A percentile compares a stretch with the other conserved stretches of the same genome.
Evolutionary conservation across 208 protist genomes (phyloP).

Genomic region (Histomonas meleagridis): DNA sequence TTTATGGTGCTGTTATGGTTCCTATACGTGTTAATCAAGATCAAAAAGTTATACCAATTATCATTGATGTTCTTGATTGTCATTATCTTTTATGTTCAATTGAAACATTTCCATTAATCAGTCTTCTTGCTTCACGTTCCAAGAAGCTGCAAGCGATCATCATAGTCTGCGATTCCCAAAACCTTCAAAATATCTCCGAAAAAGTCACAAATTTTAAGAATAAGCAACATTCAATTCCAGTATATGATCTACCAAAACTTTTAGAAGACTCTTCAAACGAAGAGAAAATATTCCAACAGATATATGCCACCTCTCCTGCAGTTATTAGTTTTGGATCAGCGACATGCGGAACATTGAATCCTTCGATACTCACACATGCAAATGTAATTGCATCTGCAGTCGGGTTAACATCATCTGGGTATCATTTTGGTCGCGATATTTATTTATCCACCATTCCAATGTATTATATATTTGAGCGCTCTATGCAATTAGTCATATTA

Average conservation of each 20-base stretch:
- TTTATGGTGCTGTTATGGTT: not conserved
- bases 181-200: not conserved
- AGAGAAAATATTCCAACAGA: not conserved
- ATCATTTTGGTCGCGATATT: not conserved
- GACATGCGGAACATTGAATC: not conserved
- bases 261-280: not conserved
- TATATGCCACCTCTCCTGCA: not conserved
- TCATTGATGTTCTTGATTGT: not conserved
- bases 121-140: not conserved
- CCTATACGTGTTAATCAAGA: not conserved
- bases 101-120: not conserved
- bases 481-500: not conserved
- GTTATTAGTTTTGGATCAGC: not conserved
- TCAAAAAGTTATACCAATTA: not conserved
- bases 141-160: not conserved
- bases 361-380: not conserved
- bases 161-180: not conserved
- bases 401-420: not conserved
- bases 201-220: not conserved
- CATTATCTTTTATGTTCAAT: not conserved
- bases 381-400: constrained; percentile 12
- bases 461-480: not conserved
- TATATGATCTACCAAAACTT: not conserved
- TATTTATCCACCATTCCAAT: not conserved
- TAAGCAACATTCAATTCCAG: not conserved